Evolutionary conservation across 2,329 filamentous ascomycete genomes (phyloP).

Genomic region (Cytospora mali): DNA sequence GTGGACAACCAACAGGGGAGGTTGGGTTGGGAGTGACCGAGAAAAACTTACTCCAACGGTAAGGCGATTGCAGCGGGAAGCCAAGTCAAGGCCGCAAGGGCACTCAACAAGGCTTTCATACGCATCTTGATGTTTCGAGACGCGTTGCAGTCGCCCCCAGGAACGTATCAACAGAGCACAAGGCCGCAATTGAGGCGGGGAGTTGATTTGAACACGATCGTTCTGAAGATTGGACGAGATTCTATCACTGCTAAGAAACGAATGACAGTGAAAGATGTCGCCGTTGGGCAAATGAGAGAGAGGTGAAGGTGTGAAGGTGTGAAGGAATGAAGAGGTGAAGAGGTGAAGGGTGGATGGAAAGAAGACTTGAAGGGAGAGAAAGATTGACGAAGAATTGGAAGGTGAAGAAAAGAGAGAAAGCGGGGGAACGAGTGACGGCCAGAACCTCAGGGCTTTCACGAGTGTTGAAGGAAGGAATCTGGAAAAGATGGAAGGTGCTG

Average conservation of each 20-base stretch:
- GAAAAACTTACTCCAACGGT: conserved; percentile 39
- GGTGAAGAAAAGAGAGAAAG: conserved; percentile 25
- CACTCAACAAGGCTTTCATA: conserved; percentile 39
- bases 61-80: conserved; percentile 39
- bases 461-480: conserved; percentile 16
- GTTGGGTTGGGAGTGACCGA: background rate
- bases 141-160: background rate
- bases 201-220: background rate
- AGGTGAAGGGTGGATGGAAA: conserved; percentile 19
- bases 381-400: conserved; percentile 19
- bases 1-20: conserved; percentile 15
- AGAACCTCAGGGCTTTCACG: background rate
- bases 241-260: conserved; percentile 16
- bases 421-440: background rate
- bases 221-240: background rate
- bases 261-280: conserved; percentile 21
- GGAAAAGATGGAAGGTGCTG: conserved; percentile 18
- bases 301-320: background rate
- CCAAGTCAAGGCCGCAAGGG: conserved; percentile 41
- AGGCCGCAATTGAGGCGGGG: background rate
- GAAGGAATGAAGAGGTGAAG: background rate
- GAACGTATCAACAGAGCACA: background rate
- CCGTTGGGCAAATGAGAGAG: conserved; percentile 7
- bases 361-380: conserved; percentile 18
- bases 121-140: conserved; percentile 41